A percentile compares a stretch with the other conserved stretches of the same genome.
These are phyloP conservation scores for Xylaria grammica DNA, from an alignment of 495 filamentous ascomycete genomes.

Conservation along the genomic window DNA sequence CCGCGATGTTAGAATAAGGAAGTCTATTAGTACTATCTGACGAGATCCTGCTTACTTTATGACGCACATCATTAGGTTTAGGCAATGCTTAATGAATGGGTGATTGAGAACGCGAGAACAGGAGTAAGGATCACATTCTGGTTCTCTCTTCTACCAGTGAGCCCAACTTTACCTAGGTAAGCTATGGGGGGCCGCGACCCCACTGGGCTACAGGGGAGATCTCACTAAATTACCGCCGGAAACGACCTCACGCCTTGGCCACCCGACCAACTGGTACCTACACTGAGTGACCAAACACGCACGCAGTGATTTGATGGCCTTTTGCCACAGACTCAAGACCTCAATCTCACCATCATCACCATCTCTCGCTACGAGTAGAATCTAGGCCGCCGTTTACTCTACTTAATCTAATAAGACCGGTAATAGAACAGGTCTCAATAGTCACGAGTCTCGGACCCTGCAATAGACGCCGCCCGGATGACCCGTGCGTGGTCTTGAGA, in stretches of 20 bases:
- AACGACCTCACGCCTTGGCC: slow-evolving; percentile 5
- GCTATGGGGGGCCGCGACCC: background rate
- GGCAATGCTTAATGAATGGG: no score
- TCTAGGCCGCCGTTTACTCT: no score
- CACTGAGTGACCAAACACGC: no score
- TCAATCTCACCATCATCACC: background rate
- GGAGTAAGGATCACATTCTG: no score
- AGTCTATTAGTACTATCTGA: no score
- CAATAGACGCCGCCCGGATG: background rate
- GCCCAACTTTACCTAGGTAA: background rate
- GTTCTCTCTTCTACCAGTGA: no score
- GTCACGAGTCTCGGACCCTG: background rate
- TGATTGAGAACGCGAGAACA: no score
- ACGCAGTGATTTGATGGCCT: background rate
- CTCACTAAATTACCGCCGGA: background rate
- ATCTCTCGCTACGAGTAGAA: background rate
- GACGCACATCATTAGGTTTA: no score
- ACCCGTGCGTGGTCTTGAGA: slow-evolving; percentile 5
- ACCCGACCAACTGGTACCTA: slow-evolving; percentile 3
- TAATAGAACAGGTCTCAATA: background rate
- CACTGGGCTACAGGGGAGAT: slow-evolving; percentile 8
- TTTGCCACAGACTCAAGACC: background rate
- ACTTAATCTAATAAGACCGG: no score
- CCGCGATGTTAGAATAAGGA: no score
- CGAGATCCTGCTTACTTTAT: no score